A percentile compares a stretch with the other conserved stretches of the same genome.
Evolutionary conservation across 1,139 yeast species (phyloP).

Genomic region (Geotrichum fermentans): DNA sequence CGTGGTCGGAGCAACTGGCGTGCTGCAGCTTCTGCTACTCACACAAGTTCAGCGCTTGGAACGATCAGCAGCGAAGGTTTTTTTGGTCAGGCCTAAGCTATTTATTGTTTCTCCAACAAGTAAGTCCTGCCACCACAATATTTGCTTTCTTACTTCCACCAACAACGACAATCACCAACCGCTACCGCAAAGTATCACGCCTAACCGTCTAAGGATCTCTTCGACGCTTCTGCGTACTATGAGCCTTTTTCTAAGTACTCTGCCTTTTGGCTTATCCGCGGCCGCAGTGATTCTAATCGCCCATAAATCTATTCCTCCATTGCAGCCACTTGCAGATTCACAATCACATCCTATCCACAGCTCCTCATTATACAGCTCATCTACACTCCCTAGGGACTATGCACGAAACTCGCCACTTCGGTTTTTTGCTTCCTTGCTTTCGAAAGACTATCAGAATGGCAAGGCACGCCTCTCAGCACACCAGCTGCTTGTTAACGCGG

Average conservation of each 20-base stretch:
- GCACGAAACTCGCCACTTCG: not conserved
- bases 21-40: too few relatives aligned
- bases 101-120: not conserved
- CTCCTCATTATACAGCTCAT: constrained; percentile 7
- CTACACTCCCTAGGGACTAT: not conserved
- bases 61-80: too few relatives aligned
- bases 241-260: constrained; percentile 16
- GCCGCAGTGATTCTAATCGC: constrained; percentile 15
- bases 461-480: constrained; percentile 2
- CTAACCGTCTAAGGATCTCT: too few relatives aligned
- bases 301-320: constrained; percentile 13
- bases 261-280: constrained; percentile 18
- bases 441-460: not conserved
- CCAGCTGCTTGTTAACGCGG: constrained; percentile 14
- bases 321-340: not conserved
- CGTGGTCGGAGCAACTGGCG: not conserved
- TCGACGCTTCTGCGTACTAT: constrained; percentile 4
- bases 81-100: not conserved
- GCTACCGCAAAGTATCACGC: too few relatives aligned
- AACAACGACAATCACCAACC: too few relatives aligned
- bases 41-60: too few relatives aligned
- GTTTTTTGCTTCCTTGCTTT: not conserved
- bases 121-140: not conserved
- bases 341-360: constrained; percentile 7
- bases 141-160: not conserved